Evolutionary conservation across 306 rosid species (phyloP), one percentile per base, ranked within the genome.

Genomic region (Cucurbita argyrosperma): DNA sequence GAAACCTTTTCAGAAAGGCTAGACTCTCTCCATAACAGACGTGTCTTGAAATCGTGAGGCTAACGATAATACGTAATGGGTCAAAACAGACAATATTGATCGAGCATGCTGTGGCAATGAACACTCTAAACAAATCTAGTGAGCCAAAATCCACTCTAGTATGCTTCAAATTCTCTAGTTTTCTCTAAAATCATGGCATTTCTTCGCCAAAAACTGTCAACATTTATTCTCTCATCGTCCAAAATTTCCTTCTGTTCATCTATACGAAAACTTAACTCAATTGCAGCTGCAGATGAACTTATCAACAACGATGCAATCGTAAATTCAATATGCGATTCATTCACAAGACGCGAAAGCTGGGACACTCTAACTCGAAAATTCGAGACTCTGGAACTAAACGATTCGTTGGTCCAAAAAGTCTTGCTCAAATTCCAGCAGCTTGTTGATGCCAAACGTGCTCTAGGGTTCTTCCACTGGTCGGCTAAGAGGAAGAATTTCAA

Each of bases 391-490:
- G 38, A 81, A 2, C 49, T 92, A 26, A 83, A 74, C 79, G 80
- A 82, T 42, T 49, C 67, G 0, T 23, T 86, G 8, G 92, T 85
- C 2, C 82, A 88, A 61, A 82, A 61, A 10, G 79, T 88, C 8
- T 71, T 92, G 40, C 38, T 83, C 47, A 80, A 87, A 15, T 52
- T 92, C 15, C 86, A 84, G 61, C 79, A 84, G 61, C 95, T 92
- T 10, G 23, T 11, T 39, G 92, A 90, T 65, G 96, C 96, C 23
- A 85, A 79, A 79, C 63, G 83, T 1, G 98, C 98, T 30, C 78
- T 90, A 39, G 77, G 86, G 56, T 90, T 92, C 84, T 90, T 92
- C 83, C 96, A 92, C 26, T 90, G 96, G 96, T 85, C 86, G 12
- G 60, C 88, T 3, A 80, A 70, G 73, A 78, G 58, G 74, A 86